Base-by-base conservation (phyloP, 768 basidiomycete genomes). In the Lactarius quietus region DNA sequence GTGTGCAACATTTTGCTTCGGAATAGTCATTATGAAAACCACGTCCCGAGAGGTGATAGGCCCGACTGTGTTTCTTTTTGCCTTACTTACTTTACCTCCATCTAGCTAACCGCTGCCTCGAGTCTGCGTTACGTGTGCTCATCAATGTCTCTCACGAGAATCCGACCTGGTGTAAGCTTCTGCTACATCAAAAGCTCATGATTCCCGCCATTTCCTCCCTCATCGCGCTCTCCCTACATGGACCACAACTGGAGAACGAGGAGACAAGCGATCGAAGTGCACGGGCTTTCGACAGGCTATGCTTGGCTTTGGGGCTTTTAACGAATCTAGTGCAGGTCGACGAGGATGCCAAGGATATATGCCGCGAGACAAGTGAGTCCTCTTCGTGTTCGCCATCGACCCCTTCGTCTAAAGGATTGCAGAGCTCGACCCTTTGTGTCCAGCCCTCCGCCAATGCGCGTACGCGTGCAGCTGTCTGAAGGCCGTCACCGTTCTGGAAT, bases 241-340 rank as follows among this genome's bases (percentile, higher is more conserved):
- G 68, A 53, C 56, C 72, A 39, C 48, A 52, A 54, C 36, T 51
- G n/a, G 23, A 43, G 15, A 69, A 36, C 45, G 71, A 70, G 15
- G 72, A 70, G 65, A 55, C 26, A 14, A 69, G 69, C 26, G 74
- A 76, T 28, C 65, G 70, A 18, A 70, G 75, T 0, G 76, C 80
- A 6, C 78, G 82, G 43, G 76, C 81, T 4, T 78, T 90, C n/a
- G 92, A 93, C 72, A 79, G 82, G 38, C 77, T 92, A 6, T 93
- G 90, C 73, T 85, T 93, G 31, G 82, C 86, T 7, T 80, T 93
- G 6, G 92, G 87, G 1, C 76, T 93, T 12, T 76, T 93, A 45
- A 90, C 90, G 59, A 93, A 92, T 73, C 77, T 93, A 51, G 84
- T 90, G 0, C 88, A 92, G 70, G 77, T 77, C 6, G 76, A 80